Conservation (phyloP, 208 protist genomes). For the Crithidia mellificae region DNA sequence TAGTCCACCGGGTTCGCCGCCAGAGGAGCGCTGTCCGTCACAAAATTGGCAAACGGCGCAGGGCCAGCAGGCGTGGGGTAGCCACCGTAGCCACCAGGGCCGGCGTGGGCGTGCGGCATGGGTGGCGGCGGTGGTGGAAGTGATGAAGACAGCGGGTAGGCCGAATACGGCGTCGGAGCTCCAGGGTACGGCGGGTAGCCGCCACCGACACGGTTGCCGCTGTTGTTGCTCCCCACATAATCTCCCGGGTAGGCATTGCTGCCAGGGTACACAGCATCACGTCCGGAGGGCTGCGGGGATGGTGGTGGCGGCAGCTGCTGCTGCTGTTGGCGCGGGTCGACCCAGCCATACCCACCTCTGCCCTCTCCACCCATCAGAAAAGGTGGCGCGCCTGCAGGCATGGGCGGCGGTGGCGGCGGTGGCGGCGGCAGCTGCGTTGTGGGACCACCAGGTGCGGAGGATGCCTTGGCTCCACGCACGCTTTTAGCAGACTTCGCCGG, state of each 20-base stretch:
- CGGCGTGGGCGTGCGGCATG: not conserved
- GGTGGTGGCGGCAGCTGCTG: not conserved
- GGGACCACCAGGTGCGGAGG: too few relatives aligned
- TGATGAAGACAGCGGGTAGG: not conserved
- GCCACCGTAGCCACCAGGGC: not conserved
- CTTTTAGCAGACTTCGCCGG: constrained; percentile 3
- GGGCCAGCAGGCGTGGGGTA: not conserved
- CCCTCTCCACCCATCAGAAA: not conserved
- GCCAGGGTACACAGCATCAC: too few relatives aligned
- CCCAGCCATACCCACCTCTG: constrained; percentile 10
- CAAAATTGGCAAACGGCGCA: not conserved
- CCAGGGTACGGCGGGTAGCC: constrained; percentile 7
- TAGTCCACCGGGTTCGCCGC: constrained; percentile 3
- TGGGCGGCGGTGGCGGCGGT: not conserved
- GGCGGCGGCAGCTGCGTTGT: too few relatives aligned
- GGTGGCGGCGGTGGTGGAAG: not conserved
- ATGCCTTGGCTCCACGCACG: too few relatives aligned
- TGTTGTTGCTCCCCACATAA: not conserved
- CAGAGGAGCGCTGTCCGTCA: not conserved
- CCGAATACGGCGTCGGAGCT: not conserved
- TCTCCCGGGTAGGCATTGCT: too few relatives aligned
- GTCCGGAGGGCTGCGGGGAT: too few relatives aligned
- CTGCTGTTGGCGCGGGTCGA: constrained; percentile 9
- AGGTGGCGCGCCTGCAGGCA: not conserved
- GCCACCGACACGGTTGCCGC: not conserved